phyloP scores from a whole-genome alignment of 208 protist species.

The Endotrypanum monterogeii region DNA sequence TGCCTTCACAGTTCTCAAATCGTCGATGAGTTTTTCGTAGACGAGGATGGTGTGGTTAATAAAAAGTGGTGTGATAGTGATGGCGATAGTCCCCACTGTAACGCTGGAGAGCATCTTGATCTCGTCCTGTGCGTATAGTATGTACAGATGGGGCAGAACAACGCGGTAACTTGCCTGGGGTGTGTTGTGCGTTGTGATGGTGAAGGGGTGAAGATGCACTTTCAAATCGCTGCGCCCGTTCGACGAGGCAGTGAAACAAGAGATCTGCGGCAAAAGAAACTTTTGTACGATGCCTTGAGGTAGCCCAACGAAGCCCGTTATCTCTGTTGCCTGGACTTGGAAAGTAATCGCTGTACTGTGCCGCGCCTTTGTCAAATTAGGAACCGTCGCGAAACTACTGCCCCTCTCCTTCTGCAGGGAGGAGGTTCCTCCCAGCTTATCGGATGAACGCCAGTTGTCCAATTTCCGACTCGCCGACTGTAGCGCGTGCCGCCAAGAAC shows the following conservation, averaged over 20 bases:
- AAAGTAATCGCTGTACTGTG: slow-evolving; percentile 37
- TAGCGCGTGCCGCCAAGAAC: slow-evolving; percentile 52
- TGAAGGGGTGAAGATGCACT: slow-evolving; percentile 78
- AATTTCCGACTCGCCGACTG: slow-evolving; percentile 16
- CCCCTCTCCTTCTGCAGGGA: background rate
- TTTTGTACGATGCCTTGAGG: slow-evolving; percentile 54
- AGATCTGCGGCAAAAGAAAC: slow-evolving; percentile 66
- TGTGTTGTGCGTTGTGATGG: slow-evolving; percentile 43
- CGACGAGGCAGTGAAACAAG: slow-evolving; percentile 61
- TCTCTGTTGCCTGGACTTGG: slow-evolving; percentile 55
- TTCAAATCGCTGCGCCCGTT: slow-evolving; percentile 60
- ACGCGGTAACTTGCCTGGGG: slow-evolving; percentile 48
- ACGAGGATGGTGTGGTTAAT: slow-evolving; percentile 76
- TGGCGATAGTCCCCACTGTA: slow-evolving; percentile 71
- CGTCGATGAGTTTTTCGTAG: slow-evolving; percentile 57
- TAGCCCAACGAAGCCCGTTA: slow-evolving; percentile 53
- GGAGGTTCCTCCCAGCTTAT: background rate
- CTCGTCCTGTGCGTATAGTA: slow-evolving; percentile 68
- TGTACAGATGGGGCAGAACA: slow-evolving; percentile 70
- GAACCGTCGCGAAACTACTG: background rate
- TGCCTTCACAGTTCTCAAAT: slow-evolving; percentile 37
- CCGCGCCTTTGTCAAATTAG: background rate
- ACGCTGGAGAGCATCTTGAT: slow-evolving; percentile 54
- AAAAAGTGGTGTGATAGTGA: slow-evolving; percentile 78
- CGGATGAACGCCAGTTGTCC: slow-evolving; percentile 1